Percentiles rank a stretch among this genome's conserved stretches.
These are phyloP conservation scores for Trametes elegans DNA, from an alignment of 768 basidiomycete species.

Conservation along the genomic window DNA sequence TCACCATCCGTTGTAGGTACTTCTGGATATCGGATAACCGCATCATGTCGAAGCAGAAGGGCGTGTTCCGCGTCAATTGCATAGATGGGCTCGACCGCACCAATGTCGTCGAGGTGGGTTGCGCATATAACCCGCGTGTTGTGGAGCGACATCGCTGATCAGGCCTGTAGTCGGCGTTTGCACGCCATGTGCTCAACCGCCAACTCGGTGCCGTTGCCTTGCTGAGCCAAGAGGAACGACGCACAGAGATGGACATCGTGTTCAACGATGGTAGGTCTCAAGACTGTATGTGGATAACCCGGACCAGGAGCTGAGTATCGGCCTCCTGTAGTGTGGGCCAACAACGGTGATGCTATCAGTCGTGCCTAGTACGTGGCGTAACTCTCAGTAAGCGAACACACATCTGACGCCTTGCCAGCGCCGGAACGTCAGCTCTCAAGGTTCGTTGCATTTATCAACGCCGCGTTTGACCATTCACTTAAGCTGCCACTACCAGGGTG, in stretches of 20 bases:
- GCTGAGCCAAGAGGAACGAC: slow-evolving; percentile 49
- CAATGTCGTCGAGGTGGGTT: slow-evolving; percentile 82
- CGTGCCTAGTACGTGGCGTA: slow-evolving; percentile 66
- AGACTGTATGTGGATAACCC: not conserved
- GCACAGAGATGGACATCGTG: slow-evolving; percentile 62
- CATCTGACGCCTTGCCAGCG: slow-evolving; percentile 43
- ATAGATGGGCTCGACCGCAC: slow-evolving; percentile 96
- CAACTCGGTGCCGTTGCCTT: slow-evolving; percentile 76
- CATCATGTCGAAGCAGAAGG: slow-evolving; percentile 77
- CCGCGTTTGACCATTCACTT: not conserved
- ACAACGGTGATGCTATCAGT: slow-evolving; percentile 95
- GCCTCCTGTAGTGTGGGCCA: slow-evolving; percentile 81
- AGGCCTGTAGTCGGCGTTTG: slow-evolving; percentile 76
- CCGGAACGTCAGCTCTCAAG: slow-evolving; percentile 96
- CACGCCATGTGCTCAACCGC: slow-evolving; percentile 73
- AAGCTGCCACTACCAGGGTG: slow-evolving; percentile 49
- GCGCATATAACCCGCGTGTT: not conserved
- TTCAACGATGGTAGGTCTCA: slow-evolving; percentile 70
- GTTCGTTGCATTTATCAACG: slow-evolving; percentile 38
- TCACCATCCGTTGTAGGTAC: slow-evolving; percentile 46
- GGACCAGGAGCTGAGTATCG: not conserved
- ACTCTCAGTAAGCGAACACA: not conserved
- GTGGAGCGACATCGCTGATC: slow-evolving; percentile 1
- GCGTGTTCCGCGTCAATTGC: slow-evolving; percentile 89
- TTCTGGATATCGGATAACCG: slow-evolving; percentile 76